phyloP scores from a whole-genome alignment of 805 yeast species.

The Saccharomycopsis sp. region DNA sequence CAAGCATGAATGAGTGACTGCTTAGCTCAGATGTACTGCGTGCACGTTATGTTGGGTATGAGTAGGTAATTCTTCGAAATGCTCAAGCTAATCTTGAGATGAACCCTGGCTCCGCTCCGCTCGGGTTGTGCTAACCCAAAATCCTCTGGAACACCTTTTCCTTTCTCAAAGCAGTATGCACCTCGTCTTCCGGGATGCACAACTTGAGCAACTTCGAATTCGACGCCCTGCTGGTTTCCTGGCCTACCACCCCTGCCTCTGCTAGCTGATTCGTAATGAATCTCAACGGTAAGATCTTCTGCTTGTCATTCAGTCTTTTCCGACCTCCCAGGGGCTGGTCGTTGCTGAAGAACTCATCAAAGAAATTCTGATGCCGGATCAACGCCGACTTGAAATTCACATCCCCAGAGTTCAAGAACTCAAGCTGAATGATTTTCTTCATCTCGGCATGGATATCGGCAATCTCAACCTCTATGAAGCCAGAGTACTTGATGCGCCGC shows the following conservation, averaged over 20 bases:
- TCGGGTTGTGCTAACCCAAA: constrained; percentile 7
- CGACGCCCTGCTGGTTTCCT: constrained; percentile 61
- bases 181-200: constrained; percentile 62
- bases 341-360: constrained; percentile 9
- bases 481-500: constrained; percentile 54
- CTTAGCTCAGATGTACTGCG: too few species aligned
- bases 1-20: too few species aligned
- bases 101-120: background rate
- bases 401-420: constrained; percentile 20
- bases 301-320: background rate
- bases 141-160: constrained; percentile 32
- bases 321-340: background rate
- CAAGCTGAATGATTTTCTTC: constrained; percentile 40
- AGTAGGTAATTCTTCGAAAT: too few species aligned
- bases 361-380: background rate
- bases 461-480: constrained; percentile 58
- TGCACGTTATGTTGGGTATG: too few species aligned
- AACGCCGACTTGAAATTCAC: constrained; percentile 11
- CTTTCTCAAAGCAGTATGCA: constrained; percentile 46
- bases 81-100: too few species aligned
- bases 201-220: constrained; percentile 56
- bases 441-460: constrained; percentile 79
- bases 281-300: constrained; percentile 41
- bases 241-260: constrained; percentile 69
- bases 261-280: constrained; percentile 57